phyloP scores from a whole-genome alignment of 208 protist genomes.

The Spongospora subterranea region DNA sequence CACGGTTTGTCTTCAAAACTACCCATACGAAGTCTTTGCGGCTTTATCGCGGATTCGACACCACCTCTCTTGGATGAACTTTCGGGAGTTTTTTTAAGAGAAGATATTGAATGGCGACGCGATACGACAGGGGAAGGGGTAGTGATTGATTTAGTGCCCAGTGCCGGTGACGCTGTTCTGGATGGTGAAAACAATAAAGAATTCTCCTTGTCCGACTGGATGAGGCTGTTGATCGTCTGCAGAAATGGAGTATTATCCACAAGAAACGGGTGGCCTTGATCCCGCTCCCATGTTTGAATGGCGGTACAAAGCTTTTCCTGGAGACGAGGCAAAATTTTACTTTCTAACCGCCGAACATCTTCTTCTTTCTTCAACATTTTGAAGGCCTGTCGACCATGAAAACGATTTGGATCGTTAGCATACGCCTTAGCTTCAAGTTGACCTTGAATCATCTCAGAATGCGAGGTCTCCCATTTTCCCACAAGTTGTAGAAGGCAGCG shows the following conservation, averaged over 20 bases:
- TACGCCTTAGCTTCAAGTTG: background rate
- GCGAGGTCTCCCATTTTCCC: conserved; percentile 8
- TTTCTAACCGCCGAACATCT: conserved; percentile 22
- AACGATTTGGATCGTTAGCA: conserved; percentile 33
- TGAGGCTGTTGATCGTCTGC: background rate
- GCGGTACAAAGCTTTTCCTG: conserved; percentile 16
- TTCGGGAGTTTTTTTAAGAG: background rate
- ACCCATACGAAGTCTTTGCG: background rate
- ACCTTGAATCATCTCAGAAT: background rate
- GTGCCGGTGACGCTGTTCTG: background rate
- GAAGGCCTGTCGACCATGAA: conserved; percentile 36
- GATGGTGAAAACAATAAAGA: background rate
- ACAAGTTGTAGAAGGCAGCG: background rate
- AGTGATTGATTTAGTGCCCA: background rate
- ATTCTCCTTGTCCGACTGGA: conserved; percentile 12
- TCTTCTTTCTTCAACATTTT: conserved; percentile 53
- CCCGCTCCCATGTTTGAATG: background rate
- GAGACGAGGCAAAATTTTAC: background rate
- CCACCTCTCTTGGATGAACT: background rate
- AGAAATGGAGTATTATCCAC: conserved; percentile 19
- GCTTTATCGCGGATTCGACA: background rate
- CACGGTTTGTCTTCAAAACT: background rate
- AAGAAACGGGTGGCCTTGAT: background rate
- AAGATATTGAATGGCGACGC: background rate
- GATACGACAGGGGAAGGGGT: background rate